A percentile compares a stretch with the other conserved stretches of the same genome.
phyloP scores from a whole-genome alignment of 2,329 filamentous ascomycete genomes.

The Fusarium bactridioides region DNA sequence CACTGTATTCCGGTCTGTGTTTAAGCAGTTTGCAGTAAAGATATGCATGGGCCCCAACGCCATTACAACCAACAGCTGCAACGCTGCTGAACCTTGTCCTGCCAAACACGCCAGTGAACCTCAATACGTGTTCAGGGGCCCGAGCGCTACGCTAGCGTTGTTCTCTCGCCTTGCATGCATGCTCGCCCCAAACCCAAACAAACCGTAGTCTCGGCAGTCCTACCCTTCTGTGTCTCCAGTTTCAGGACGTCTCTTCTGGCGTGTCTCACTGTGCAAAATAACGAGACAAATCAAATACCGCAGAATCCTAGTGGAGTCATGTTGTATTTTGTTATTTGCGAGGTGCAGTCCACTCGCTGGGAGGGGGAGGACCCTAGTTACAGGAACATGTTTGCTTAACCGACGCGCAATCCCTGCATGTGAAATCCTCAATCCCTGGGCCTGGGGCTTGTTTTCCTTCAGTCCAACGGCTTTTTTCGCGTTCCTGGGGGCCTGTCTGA shows the following conservation, averaged over 20 bases:
- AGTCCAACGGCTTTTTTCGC: conserved; percentile 21
- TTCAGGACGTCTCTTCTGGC: not conserved
- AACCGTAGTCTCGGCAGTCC: not conserved
- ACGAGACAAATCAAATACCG: not conserved
- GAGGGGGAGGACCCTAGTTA: not conserved
- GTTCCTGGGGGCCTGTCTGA: not conserved
- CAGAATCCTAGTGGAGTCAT: conserved; percentile 1
- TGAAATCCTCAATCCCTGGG: not conserved
- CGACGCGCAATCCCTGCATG: not conserved
- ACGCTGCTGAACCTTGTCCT: conserved; percentile 1
- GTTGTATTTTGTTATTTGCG: conserved; percentile 14
- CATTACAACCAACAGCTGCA: not conserved
- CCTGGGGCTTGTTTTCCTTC: not conserved
- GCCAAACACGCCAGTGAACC: not conserved
- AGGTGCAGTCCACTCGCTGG: not conserved
- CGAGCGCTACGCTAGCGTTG: conserved; percentile 6
- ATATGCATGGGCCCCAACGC: not conserved
- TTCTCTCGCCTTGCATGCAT: conserved; percentile 11
- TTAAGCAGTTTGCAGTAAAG: conserved; percentile 17
- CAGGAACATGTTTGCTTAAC: not conserved
- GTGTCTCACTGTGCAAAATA: not conserved
- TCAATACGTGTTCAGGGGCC: not conserved
- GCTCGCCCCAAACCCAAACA: not conserved
- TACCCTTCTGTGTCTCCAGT: not conserved
- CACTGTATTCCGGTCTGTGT: not conserved